Conservation (phyloP, 495 filamentous ascomycete species). For the Pseudotulostoma volvatum region DNA sequence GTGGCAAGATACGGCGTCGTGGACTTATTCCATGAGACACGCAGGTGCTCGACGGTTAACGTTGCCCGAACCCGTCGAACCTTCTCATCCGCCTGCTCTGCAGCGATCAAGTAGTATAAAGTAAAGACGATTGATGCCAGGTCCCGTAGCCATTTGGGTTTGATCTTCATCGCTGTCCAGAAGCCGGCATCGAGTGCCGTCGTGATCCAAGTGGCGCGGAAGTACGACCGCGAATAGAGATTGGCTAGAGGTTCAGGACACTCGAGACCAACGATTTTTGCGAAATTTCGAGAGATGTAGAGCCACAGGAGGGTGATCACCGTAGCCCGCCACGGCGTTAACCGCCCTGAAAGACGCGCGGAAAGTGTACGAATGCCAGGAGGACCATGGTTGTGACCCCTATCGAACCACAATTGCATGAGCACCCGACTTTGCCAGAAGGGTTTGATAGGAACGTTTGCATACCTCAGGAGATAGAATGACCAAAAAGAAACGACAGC, state of each 20-base stretch:
- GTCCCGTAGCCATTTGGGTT: slow-evolving; percentile 66
- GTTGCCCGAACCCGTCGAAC: slow-evolving; percentile 77
- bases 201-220: slow-evolving; percentile 92
- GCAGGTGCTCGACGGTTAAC: slow-evolving; percentile 78
- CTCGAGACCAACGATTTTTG: slow-evolving; percentile 78
- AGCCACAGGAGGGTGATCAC: slow-evolving; percentile 81
- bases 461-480: slow-evolving; percentile 57
- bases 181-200: slow-evolving; percentile 92
- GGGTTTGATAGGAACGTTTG: not conserved
- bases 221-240: slow-evolving; percentile 87
- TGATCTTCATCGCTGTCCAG: slow-evolving; percentile 93
- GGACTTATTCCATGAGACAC: slow-evolving; percentile 89
- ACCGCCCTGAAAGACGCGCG: slow-evolving; percentile 41
- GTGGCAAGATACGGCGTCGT: slow-evolving; percentile 67
- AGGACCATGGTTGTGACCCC: slow-evolving; percentile 79
- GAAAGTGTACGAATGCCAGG: slow-evolving; percentile 60
- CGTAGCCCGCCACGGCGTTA: slow-evolving; percentile 81
- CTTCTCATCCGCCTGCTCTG: slow-evolving; percentile 92
- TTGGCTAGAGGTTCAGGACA: slow-evolving; percentile 87
- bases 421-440: not conserved
- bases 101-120: slow-evolving; percentile 77
- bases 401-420: slow-evolving; percentile 11
- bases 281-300: slow-evolving; percentile 82
- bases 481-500: slow-evolving; percentile 87
- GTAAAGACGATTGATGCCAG: slow-evolving; percentile 67